Conservation (phyloP, 1,139 yeast species). For the Hansenula lynferdii region DNA sequence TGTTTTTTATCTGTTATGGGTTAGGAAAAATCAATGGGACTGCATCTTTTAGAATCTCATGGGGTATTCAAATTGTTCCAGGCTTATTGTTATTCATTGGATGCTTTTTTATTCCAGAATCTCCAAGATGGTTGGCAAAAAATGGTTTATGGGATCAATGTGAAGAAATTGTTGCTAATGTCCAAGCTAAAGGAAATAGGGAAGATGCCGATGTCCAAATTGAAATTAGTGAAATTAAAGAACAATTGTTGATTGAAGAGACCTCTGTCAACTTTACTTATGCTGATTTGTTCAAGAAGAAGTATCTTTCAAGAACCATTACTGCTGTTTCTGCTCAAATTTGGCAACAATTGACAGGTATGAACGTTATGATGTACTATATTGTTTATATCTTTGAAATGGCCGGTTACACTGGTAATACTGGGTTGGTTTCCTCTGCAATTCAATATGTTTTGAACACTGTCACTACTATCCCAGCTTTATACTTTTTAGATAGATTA, state of each 20-base stretch:
- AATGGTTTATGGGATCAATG: constrained; percentile 66
- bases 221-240: constrained; percentile 57
- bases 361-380: constrained; percentile 63
- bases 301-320: constrained; percentile 45
- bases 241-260: constrained; percentile 41
- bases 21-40: constrained; percentile 17
- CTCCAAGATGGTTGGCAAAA: constrained; percentile 63
- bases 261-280: constrained; percentile 33
- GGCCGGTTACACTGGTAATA: constrained; percentile 48
- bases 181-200: constrained; percentile 51
- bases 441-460: constrained; percentile 33
- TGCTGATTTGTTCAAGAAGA: constrained; percentile 42
- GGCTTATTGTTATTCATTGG: constrained; percentile 42
- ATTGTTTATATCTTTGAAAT: constrained; percentile 53
- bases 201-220: constrained; percentile 47
- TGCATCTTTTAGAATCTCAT: constrained; percentile 44
- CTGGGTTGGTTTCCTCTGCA: constrained; percentile 33
- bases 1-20: constrained; percentile 39
- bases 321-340: constrained; percentile 58
- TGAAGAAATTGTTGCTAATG: constrained; percentile 41
- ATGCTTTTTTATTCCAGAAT: constrained; percentile 48
- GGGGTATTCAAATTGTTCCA: constrained; percentile 53
- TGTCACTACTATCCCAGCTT: constrained; percentile 42
- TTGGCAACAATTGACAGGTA: constrained; percentile 72
- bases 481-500: constrained; percentile 39